These are phyloP conservation scores for Lumnitzera racemosa DNA, from an alignment of 345 rosid species.

Conservation along the genomic window DNA sequence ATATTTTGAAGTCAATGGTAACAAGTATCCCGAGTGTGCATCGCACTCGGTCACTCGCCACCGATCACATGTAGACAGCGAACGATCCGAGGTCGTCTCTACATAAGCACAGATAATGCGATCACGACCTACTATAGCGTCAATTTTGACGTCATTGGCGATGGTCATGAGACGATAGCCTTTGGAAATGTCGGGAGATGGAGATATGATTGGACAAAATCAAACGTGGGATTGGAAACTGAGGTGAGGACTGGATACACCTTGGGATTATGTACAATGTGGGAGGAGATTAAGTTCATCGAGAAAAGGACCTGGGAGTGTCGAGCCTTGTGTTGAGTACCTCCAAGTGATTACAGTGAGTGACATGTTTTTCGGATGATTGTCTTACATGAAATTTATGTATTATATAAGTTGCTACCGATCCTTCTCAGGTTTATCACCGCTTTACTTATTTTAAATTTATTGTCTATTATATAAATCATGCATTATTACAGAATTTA, in stretches of 20 bases:
- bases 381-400: too few species aligned
- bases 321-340: not conserved
- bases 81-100: not conserved
- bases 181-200: not conserved
- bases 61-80: not conserved
- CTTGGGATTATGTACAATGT: not conserved
- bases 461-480: too few species aligned
- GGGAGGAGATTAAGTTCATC: not conserved
- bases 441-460: too few species aligned
- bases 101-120: not conserved
- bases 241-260: constrained; percentile 5
- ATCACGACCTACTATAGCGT: not conserved
- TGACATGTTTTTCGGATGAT: too few species aligned
- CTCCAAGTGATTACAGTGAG: too few species aligned
- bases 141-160: not conserved
- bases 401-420: too few species aligned
- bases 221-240: not conserved
- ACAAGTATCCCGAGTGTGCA: not conserved
- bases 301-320: too few species aligned
- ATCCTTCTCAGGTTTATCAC: too few species aligned
- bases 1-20: constrained; percentile 4
- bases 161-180: not conserved
- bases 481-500: too few species aligned
- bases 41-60: not conserved
- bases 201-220: too few species aligned